A percentile compares a stretch with the other conserved stretches of the same genome.
Evolutionary conservation across 441 rosid species (phyloP).

Genomic region (Euphorbia corollata): DNA sequence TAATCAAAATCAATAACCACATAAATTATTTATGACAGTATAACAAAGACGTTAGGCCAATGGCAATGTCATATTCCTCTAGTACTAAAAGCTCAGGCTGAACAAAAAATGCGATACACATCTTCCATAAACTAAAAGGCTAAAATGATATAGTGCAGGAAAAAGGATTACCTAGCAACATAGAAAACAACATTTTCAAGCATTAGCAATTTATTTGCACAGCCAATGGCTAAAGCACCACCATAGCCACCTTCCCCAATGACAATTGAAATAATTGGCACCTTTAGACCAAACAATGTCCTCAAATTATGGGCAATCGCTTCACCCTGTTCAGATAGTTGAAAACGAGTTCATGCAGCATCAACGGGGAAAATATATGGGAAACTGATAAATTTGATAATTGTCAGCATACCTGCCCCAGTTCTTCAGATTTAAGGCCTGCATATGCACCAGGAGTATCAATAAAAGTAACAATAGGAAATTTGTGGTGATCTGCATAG

Average conservation of each 20-base stretch:
- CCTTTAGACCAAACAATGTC: conserved; percentile 88
- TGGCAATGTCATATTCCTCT: conserved; percentile 6
- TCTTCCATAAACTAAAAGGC: background rate
- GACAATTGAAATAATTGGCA: conserved; percentile 81
- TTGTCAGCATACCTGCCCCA: conserved; percentile 54
- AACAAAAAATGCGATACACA: conserved; percentile 10
- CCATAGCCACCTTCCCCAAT: conserved; percentile 98
- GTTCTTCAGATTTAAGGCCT: conserved; percentile 80
- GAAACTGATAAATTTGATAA: conserved; percentile 19
- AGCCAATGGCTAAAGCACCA: conserved; percentile 89
- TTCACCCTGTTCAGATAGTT: conserved; percentile 60
- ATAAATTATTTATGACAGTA: background rate
- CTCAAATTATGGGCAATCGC: conserved; percentile 86
- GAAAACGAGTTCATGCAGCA: conserved; percentile 21
- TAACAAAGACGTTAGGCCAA: background rate
- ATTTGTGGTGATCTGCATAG: conserved; percentile 90
- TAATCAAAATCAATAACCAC: conserved; percentile 7
- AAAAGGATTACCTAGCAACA: conserved; percentile 73
- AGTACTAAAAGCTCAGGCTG: background rate
- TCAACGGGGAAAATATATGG: conserved; percentile 3
- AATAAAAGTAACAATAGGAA: conserved; percentile 80
- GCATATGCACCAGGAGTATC: conserved; percentile 95
- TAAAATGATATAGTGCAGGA: background rate
- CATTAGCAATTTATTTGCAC: conserved; percentile 83
- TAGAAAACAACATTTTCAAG: conserved; percentile 88